phyloP scores from a whole-genome alignment of 2,329 filamentous ascomycete species.

The Monilinia fructicola region DNA sequence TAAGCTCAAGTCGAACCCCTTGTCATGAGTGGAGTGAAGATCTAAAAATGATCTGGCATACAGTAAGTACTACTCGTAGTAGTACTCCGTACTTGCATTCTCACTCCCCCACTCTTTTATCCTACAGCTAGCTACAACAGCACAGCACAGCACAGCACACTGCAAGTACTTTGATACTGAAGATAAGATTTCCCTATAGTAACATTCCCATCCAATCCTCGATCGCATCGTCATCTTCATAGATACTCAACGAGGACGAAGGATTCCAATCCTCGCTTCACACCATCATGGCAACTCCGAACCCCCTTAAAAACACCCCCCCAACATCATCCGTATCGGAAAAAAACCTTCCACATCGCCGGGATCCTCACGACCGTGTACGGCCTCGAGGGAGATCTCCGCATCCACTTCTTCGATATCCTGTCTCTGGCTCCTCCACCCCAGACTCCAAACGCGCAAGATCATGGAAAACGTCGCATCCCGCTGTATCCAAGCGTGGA shows the following conservation, averaged over 20 bases:
- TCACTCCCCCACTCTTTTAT: slow-evolving; percentile 8
- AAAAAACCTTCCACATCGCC: slow-evolving; percentile 67
- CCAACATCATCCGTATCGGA: slow-evolving; percentile 52
- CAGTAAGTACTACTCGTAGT: too few species aligned
- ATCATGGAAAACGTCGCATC: slow-evolving; percentile 74
- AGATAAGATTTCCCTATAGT: too few species aligned
- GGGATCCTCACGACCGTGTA: slow-evolving; percentile 79
- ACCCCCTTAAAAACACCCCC: slow-evolving; percentile 28
- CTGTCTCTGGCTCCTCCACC: slow-evolving; percentile 90
- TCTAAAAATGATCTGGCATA: slow-evolving; percentile 12
- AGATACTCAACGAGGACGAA: not conserved
- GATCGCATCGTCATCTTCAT: not conserved
- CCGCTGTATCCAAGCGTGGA: slow-evolving; percentile 68
- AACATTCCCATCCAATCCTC: slow-evolving; percentile 2
- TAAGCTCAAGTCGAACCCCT: not conserved
- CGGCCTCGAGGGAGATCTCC: slow-evolving; percentile 71
- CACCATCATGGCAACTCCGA: slow-evolving; percentile 15
- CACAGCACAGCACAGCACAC: too few species aligned
- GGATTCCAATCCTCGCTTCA: not conserved
- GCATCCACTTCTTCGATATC: slow-evolving; percentile 56
- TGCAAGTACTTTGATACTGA: too few species aligned
- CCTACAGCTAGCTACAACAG: too few species aligned
- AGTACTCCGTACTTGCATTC: slow-evolving; percentile 19
- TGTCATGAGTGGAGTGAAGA: slow-evolving; percentile 12
- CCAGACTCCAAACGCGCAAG: slow-evolving; percentile 66